Percentiles rank a stretch among this genome's conserved stretches.
These are phyloP conservation scores for Lathyrus sativus DNA, from an alignment of 306 rosid species.

Conservation along the genomic window DNA sequence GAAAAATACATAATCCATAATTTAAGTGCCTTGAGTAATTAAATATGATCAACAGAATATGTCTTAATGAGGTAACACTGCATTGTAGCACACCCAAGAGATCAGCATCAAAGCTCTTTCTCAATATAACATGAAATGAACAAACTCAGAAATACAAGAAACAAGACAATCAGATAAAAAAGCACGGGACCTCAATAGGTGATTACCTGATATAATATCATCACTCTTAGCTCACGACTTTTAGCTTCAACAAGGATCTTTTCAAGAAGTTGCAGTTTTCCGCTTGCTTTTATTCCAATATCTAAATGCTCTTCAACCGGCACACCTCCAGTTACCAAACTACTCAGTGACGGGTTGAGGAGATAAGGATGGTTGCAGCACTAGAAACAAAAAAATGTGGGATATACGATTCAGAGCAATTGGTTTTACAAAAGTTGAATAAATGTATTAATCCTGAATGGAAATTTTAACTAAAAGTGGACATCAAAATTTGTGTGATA, in stretches of 20 bases:
- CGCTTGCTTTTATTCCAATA: slow-evolving; percentile 48
- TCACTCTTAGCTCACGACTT: slow-evolving; percentile 41
- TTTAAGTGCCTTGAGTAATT: background rate
- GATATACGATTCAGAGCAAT: slow-evolving; percentile 14
- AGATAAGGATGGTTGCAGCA: slow-evolving; percentile 53
- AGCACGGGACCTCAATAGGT: slow-evolving; percentile 3
- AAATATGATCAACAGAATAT: background rate
- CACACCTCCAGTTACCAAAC: slow-evolving; percentile 34
- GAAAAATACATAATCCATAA: slow-evolving; percentile 1
- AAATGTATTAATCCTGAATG: slow-evolving; percentile 14
- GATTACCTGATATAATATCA: slow-evolving; percentile 48
- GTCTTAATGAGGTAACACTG: slow-evolving; percentile 16
- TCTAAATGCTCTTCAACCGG: slow-evolving; percentile 43
- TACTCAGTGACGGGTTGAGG: slow-evolving; percentile 38
- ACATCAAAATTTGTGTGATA: slow-evolving; percentile 7
- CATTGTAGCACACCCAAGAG: slow-evolving; percentile 12
- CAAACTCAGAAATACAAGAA: slow-evolving; percentile 20
- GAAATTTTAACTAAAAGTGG: slow-evolving; percentile 14
- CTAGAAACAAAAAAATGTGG: slow-evolving; percentile 37
- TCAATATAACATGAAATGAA: slow-evolving; percentile 28
- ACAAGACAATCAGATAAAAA: background rate
- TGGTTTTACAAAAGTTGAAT: slow-evolving; percentile 14
- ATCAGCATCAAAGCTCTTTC: slow-evolving; percentile 27
- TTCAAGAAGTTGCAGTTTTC: slow-evolving; percentile 50
- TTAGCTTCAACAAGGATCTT: slow-evolving; percentile 46